Conservation (phyloP, 2,329 filamentous ascomycete species). For the Diaporthe sp. region DNA sequence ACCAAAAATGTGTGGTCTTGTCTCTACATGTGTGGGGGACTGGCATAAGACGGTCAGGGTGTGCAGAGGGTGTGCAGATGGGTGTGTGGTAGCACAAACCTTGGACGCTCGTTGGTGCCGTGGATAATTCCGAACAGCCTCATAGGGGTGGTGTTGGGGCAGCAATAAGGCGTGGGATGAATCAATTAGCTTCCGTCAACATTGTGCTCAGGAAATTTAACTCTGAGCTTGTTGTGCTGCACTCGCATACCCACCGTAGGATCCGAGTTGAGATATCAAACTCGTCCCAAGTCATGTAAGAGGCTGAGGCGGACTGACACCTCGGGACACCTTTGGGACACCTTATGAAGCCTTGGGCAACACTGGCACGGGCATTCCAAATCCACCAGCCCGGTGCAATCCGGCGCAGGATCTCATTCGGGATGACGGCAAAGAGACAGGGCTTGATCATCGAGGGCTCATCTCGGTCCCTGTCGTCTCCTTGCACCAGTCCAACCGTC, state of each 20-base stretch:
- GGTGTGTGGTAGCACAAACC: constrained; percentile 1
- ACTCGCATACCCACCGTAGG: background rate
- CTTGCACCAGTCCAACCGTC: background rate
- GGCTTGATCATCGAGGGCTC: constrained; percentile 18
- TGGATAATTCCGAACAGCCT: background rate
- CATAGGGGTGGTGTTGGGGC: background rate
- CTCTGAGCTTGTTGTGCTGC: constrained; percentile 15
- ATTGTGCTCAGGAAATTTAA: background rate
- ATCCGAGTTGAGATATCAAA: constrained; percentile 14
- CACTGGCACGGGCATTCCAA: too few species aligned
- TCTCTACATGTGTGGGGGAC: background rate
- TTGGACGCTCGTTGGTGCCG: background rate
- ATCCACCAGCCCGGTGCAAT: background rate
- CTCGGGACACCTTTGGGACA: background rate
- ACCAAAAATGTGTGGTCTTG: background rate
- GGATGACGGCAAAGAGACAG: background rate
- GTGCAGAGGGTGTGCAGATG: background rate
- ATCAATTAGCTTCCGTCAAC: constrained; percentile 13
- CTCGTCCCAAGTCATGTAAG: constrained; percentile 21
- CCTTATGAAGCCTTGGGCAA: background rate
- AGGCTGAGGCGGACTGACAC: constrained; percentile 3
- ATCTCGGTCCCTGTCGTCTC: constrained; percentile 23
- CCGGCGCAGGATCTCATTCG: background rate
- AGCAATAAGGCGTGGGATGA: background rate
- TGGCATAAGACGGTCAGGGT: background rate